Conservation (phyloP, 164 flowering plant species). For the Chloranthus sessilifolius region DNA sequence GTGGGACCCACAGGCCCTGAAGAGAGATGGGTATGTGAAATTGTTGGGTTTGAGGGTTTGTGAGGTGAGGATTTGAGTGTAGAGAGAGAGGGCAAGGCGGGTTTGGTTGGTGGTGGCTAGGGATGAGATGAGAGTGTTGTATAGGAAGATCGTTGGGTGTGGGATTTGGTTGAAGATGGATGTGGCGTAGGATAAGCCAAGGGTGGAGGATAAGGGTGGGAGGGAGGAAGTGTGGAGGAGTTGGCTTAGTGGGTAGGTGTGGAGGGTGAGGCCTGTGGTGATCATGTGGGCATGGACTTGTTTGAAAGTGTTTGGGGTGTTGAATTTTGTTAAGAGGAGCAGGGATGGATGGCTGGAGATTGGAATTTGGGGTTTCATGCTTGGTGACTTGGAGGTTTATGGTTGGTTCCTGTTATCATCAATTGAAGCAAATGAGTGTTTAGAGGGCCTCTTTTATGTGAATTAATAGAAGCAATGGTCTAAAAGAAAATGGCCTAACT, state of each 20-base stretch:
- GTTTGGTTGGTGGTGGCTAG: conserved; percentile 16
- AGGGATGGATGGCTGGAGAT: conserved; percentile 25
- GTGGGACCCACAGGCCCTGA: conserved; percentile 44
- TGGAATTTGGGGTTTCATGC: conserved; percentile 21
- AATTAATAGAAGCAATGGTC: no score
- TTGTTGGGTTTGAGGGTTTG: conserved; percentile 30
- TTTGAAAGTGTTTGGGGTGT: conserved; percentile 17
- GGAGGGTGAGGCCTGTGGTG: conserved; percentile 42
- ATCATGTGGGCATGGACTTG: conserved; percentile 44
- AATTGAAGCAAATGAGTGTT: no score
- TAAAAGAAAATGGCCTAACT: no score
- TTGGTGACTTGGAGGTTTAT: not conserved
- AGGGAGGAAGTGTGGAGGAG: conserved; percentile 22
- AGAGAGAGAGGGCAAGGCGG: conserved; percentile 44
- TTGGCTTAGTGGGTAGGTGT: conserved; percentile 50
- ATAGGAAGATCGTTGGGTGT: conserved; percentile 49
- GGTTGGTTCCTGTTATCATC: no score
- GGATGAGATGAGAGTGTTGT: conserved; percentile 54
- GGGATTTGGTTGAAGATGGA: conserved; percentile 37
- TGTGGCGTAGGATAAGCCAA: conserved; percentile 26
- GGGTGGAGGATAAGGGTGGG: conserved; percentile 24
- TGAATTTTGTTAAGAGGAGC: conserved; percentile 26
- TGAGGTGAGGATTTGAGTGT: conserved; percentile 20
- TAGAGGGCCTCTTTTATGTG: no score
- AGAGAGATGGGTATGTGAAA: conserved; percentile 59